Evolutionary conservation across 1,284 basidiomycete genomes (phyloP).

Genomic region (Ustilago curta): DNA sequence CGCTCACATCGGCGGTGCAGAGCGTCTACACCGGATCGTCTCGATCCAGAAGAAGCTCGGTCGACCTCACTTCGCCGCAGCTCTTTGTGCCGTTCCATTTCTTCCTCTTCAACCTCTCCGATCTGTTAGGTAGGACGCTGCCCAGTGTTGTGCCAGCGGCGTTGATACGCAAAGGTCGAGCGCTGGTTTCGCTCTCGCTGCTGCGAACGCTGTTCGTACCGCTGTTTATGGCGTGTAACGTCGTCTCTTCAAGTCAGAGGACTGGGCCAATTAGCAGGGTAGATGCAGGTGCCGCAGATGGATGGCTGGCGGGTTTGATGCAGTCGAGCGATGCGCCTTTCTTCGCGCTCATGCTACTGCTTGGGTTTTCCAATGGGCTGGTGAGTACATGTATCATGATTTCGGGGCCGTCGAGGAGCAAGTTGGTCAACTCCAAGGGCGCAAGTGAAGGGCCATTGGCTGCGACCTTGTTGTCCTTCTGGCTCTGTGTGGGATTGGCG

Average conservation of each 20-base stretch:
- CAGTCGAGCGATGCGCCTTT: slow-evolving; percentile 55
- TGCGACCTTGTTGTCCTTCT: slow-evolving; percentile 58
- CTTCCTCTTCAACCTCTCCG: slow-evolving; percentile 59
- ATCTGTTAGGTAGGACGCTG: slow-evolving; percentile 56
- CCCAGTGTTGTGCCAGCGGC: slow-evolving; percentile 45
- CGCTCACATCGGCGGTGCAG: slow-evolving; percentile 59
- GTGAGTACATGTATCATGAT: slow-evolving; percentile 61
- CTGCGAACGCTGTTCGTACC: slow-evolving; percentile 53
- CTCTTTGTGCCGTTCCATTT: slow-evolving; percentile 64
- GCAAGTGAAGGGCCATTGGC: slow-evolving; percentile 46
- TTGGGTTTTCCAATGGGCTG: slow-evolving; percentile 61
- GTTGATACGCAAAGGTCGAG: slow-evolving; percentile 26
- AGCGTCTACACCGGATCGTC: slow-evolving; percentile 40
- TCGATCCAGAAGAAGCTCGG: slow-evolving; percentile 3
- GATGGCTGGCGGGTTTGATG: slow-evolving; percentile 28
- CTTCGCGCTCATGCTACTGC: slow-evolving; percentile 51
- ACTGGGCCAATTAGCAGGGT: slow-evolving; percentile 25
- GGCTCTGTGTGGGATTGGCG: slow-evolving; percentile 62
- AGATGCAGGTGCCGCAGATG: not conserved
- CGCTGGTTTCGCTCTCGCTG: slow-evolving; percentile 36
- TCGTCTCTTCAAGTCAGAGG: slow-evolving; percentile 40
- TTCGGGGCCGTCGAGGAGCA: slow-evolving; percentile 44
- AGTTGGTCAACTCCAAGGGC: slow-evolving; percentile 42
- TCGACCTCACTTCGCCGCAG: slow-evolving; percentile 53
- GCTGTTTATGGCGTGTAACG: slow-evolving; percentile 57